phyloP scores from a whole-genome alignment of 768 basidiomycete genomes.

The Coprinopsis marcescibilis region DNA sequence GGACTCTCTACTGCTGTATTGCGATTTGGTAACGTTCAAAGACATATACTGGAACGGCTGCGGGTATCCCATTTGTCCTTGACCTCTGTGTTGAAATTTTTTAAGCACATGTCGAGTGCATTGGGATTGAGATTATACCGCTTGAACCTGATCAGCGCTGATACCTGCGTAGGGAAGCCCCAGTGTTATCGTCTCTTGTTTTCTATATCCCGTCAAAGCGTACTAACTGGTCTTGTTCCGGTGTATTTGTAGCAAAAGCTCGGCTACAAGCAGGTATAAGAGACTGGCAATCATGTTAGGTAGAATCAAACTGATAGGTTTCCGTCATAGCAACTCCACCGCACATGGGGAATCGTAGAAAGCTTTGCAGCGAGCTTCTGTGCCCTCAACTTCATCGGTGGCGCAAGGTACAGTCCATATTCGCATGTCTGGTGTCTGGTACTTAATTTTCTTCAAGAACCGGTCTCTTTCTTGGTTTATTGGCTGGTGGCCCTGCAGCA shows the following conservation, averaged over 20 bases:
- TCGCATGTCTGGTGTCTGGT: constrained; percentile 4
- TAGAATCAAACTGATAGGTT: background rate
- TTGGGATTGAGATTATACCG: constrained; percentile 95
- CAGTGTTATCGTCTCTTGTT: constrained; percentile 54
- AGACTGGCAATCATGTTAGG: background rate
- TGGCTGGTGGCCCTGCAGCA: constrained; percentile 83
- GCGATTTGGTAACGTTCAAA: constrained; percentile 68
- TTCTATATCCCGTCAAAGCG: constrained; percentile 29
- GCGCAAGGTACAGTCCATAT: constrained; percentile 51
- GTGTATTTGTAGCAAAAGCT: constrained; percentile 52
- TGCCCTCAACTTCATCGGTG: constrained; percentile 87
- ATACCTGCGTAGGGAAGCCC: constrained; percentile 99
- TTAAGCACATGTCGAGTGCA: too few species aligned
- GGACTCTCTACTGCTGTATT: constrained; percentile 25
- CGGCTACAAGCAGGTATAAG: constrained; percentile 73
- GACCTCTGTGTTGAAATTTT: constrained; percentile 17
- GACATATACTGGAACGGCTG: constrained; percentile 77
- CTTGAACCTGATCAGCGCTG: constrained; percentile 96
- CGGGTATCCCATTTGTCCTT: constrained; percentile 69
- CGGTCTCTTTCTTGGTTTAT: constrained; percentile 72
- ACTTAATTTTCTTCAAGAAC: constrained; percentile 46
- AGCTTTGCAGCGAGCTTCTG: constrained; percentile 87
- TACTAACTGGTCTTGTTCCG: constrained; percentile 45
- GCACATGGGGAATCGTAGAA: constrained; percentile 77
- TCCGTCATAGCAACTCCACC: constrained; percentile 67